Evolutionary conservation across 2,329 filamentous ascomycete genomes (phyloP).

Genomic region (Claviceps arundinis): DNA sequence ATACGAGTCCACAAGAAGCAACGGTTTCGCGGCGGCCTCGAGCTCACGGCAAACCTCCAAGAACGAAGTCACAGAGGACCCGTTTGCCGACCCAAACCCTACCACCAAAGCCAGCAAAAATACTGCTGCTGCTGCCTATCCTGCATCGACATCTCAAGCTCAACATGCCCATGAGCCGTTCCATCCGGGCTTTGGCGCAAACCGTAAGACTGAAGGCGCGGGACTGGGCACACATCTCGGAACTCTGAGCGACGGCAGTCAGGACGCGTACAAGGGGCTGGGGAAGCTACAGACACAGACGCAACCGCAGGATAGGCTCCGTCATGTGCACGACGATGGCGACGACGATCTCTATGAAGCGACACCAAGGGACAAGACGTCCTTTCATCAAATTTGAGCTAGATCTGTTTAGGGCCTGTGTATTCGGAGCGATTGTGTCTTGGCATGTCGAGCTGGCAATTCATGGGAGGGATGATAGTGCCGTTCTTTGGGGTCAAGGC

Average conservation of each 20-base stretch:
- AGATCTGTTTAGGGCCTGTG: no score
- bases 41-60: slow-evolving; percentile 12
- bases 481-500: no score
- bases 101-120: neutral
- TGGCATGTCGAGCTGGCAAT: no score
- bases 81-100: slow-evolving; percentile 19
- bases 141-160: slow-evolving; percentile 9
- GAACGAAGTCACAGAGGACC: slow-evolving; percentile 21
- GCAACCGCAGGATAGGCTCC: slow-evolving; percentile 6
- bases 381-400: slow-evolving; percentile 20
- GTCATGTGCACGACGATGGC: slow-evolving; percentile 7
- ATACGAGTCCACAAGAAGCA: slow-evolving; percentile 13
- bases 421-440: no score
- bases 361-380: slow-evolving; percentile 24
- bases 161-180: slow-evolving; percentile 23
- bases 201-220: neutral
- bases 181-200: slow-evolving; percentile 22
- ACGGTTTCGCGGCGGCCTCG: slow-evolving; percentile 8
- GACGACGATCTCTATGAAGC: slow-evolving; percentile 29
- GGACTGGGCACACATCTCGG: slow-evolving; percentile 2
- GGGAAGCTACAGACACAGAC: slow-evolving; percentile 7
- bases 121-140: slow-evolving; percentile 7
- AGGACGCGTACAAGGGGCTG: slow-evolving; percentile 5
- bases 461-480: no score
- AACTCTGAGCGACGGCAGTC: slow-evolving; percentile 6